Base-by-base conservation (phyloP, 2,329 filamentous ascomycete genomes). In the Capronia coronata region DNA sequence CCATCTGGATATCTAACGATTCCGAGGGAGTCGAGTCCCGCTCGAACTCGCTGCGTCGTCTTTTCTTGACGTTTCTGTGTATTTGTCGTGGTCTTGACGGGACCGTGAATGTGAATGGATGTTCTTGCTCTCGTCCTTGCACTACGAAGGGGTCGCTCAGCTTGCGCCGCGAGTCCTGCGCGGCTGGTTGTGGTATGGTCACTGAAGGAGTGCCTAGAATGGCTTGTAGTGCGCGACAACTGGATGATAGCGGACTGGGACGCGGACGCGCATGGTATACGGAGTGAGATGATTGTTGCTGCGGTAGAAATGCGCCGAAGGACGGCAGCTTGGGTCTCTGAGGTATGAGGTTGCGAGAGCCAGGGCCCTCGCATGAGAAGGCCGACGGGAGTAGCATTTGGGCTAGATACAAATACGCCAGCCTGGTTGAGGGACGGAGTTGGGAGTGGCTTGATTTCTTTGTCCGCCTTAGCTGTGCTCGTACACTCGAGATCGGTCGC, bases 301-400 rank as follows among this genome's bases (percentile, higher is more conserved):
- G 63, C 2, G 66, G 61, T 22, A 68, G 63, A 2, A 68, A 65
- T 10, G 64, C 63, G 2, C 69, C 67, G 10, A 71, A 70, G 39
- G 62, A 65, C 2, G 43, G 56, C 11, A 60, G 48, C 42, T 55
- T 54, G 11, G 58, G 58, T 37, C 58, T 40, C 23, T 50, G 46
- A 21, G 48, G 30, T 30, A 16, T 56, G 45, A 29, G 44, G 52
- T 46, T 46, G 61, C 47, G 49, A 62, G 62, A 55, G 67, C 55
- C 65, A 65, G 60, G 55, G 29, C 47, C 52, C 27, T 73, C 70
- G 65, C 71, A 72, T 49, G 69, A 61, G 43, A 73, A 61, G 25
- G 71, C 71, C 7, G 71, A 73, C 49, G 70, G 71, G 50, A 73
- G 68, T 41, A 73, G 59, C 71, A 73, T 62, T 39, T 21, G 49